These are phyloP conservation scores for Neoboletus brunneissimus DNA, from an alignment of 768 basidiomycete species.

Conservation along the genomic window DNA sequence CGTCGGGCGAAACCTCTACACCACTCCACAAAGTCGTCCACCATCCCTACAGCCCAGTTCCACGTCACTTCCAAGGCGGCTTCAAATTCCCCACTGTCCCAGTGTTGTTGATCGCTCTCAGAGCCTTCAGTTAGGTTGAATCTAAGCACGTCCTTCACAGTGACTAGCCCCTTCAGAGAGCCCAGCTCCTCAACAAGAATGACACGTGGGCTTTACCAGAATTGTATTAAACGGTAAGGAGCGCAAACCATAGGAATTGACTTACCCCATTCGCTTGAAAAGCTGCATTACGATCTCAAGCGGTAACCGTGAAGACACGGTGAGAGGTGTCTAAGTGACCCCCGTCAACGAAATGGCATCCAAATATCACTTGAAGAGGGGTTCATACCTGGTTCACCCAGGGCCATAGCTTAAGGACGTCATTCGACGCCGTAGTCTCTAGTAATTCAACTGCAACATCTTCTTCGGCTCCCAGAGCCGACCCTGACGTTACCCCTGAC, in stretches of 20 bases:
- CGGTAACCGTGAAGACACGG: slow-evolving; percentile 87
- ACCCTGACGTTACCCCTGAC: slow-evolving; percentile 41
- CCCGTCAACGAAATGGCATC: background rate
- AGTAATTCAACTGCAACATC: slow-evolving; percentile 66
- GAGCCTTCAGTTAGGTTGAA: slow-evolving; percentile 67
- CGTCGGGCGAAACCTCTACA: slow-evolving; percentile 24
- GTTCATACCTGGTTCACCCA: slow-evolving; percentile 88
- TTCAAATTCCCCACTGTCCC: slow-evolving; percentile 66
- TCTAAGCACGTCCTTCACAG: slow-evolving; percentile 92
- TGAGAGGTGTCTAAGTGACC: slow-evolving; percentile 76
- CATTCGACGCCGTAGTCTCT: slow-evolving; percentile 53
- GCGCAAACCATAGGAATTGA: slow-evolving; percentile 10
- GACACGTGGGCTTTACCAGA: slow-evolving; percentile 74
- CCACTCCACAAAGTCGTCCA: slow-evolving; percentile 32
- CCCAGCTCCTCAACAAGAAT: slow-evolving; percentile 92
- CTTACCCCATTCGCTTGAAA: slow-evolving; percentile 97
- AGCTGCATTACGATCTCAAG: slow-evolving; percentile 97
- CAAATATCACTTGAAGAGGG: background rate
- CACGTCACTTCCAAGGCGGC: slow-evolving; percentile 60
- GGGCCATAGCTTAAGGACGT: slow-evolving; percentile 70
- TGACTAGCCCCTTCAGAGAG: slow-evolving; percentile 77
- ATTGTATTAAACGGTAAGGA: background rate
- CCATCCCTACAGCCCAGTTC: slow-evolving; percentile 46
- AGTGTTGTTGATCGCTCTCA: slow-evolving; percentile 46
- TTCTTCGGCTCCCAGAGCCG: slow-evolving; percentile 60